These are phyloP conservation scores for Tetratostichococcus sp. DNA, from an alignment of 139 green algal species.

Conservation along the genomic window DNA sequence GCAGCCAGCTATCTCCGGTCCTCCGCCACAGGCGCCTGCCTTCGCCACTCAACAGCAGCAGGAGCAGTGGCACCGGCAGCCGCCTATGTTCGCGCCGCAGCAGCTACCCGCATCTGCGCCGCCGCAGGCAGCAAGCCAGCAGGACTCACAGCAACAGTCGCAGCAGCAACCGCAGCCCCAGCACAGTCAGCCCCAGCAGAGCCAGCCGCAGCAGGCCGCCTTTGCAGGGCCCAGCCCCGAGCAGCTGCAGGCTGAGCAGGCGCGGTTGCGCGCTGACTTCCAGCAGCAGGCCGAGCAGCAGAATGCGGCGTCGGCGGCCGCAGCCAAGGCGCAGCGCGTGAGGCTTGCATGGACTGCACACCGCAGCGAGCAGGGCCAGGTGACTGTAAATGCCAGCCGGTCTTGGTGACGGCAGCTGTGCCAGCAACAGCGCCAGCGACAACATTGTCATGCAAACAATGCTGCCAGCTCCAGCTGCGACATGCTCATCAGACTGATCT, in stretches of 20 bases:
- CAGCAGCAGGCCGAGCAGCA: slow-evolving; percentile 16
- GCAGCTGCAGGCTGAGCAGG: neutral
- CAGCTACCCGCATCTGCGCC: too few relatives aligned
- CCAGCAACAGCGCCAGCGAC: too few relatives aligned
- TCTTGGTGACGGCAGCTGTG: too few relatives aligned
- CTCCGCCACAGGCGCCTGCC: too few relatives aligned
- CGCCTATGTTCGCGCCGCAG: too few relatives aligned
- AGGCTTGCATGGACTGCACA: slow-evolving; percentile 46
- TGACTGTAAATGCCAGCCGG: slow-evolving; percentile 44
- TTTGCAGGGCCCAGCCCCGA: neutral
- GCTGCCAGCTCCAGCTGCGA: too few relatives aligned
- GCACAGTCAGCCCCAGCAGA: neutral
- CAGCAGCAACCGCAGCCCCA: neutral
- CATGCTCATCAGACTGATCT: too few relatives aligned
- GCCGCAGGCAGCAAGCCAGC: neutral
- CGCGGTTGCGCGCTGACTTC: neutral
- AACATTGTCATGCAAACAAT: too few relatives aligned
- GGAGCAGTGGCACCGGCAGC: neutral
- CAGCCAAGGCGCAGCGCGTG: neutral
- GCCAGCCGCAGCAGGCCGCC: neutral
- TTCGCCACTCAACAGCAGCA: neutral
- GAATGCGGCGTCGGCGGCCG: slow-evolving; percentile 4
- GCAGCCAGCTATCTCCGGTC: too few relatives aligned
- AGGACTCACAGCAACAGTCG: neutral
- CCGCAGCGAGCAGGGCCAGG: slow-evolving; percentile 47